Evolutionary conservation across 306 rosid genomes (phyloP).

Genomic region (Quercus wislizeni): DNA sequence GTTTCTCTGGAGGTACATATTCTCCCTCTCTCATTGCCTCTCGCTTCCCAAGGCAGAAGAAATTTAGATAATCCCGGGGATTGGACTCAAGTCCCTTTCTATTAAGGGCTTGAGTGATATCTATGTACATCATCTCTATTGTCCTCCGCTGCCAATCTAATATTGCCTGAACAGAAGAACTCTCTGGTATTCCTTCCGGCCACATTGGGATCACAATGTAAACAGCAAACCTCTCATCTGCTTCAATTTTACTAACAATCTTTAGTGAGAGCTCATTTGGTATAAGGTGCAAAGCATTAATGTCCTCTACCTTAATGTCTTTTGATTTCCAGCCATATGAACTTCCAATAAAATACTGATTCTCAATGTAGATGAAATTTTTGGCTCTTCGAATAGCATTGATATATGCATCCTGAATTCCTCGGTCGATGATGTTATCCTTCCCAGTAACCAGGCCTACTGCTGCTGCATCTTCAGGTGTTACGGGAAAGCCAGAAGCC

Average conservation of each 20-base stretch:
- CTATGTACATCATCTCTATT: slow-evolving; percentile 84
- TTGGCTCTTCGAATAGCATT: slow-evolving; percentile 75
- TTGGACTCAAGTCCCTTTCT: slow-evolving; percentile 39
- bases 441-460: slow-evolving; percentile 76
- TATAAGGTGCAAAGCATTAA: slow-evolving; percentile 73
- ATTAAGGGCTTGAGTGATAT: slow-evolving; percentile 53
- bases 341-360: slow-evolving; percentile 88
- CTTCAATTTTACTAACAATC: slow-evolving; percentile 87
- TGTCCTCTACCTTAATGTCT: slow-evolving; percentile 54
- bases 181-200: slow-evolving; percentile 91
- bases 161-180: slow-evolving; percentile 80
- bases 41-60: slow-evolving; percentile 83
- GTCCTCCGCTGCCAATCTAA: slow-evolving; percentile 86
- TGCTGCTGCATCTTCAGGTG: slow-evolving; percentile 36
- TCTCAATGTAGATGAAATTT: slow-evolving; percentile 83
- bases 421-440: slow-evolving; percentile 59
- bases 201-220: slow-evolving; percentile 90
- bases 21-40: slow-evolving; percentile 33
- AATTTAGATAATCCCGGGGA: slow-evolving; percentile 63
- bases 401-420: slow-evolving; percentile 83
- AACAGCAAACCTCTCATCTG: slow-evolving; percentile 61
- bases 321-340: slow-evolving; percentile 69
- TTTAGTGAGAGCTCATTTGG: slow-evolving; percentile 78
- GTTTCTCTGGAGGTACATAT: slow-evolving; percentile 49
- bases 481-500: slow-evolving; percentile 59